Conservation (phyloP, 169 alveolate genomes). For the Cryptosporidium tyzzeri region DNA sequence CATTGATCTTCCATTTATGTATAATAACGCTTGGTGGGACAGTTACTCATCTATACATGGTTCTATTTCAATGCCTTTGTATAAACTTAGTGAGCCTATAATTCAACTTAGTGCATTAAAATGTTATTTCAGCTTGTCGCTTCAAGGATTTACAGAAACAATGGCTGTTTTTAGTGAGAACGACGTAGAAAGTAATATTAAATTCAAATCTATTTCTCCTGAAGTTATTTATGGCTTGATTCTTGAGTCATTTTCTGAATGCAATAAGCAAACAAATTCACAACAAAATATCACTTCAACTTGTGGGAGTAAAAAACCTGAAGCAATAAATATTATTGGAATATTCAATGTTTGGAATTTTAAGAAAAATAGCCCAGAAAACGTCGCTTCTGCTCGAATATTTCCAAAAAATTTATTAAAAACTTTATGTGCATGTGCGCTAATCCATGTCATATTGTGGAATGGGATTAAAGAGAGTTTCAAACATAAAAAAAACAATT, state of each 20-base stretch:
- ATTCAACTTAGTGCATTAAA: constrained; percentile 30
- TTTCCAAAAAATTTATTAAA: constrained; percentile 66
- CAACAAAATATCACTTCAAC: background rate
- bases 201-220: constrained; percentile 31
- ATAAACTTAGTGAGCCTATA: background rate
- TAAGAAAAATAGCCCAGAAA: background rate
- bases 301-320: background rate
- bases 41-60: constrained; percentile 36
- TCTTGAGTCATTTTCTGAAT: constrained; percentile 9
- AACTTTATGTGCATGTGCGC: constrained; percentile 18
- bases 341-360: constrained; percentile 37
- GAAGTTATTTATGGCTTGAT: constrained; percentile 20
- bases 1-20: constrained; percentile 28
- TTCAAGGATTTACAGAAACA: constrained; percentile 49
- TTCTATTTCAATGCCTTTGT: constrained; percentile 27
- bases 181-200: background rate
- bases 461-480: constrained; percentile 28
- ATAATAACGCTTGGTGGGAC: constrained; percentile 49
- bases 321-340: constrained; percentile 15
- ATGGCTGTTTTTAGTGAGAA: background rate
- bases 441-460: constrained; percentile 17
- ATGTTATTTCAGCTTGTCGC: constrained; percentile 37
- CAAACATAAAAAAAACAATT: background rate
- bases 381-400: background rate
- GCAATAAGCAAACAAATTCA: constrained; percentile 16